Percentiles rank a stretch among this genome's conserved stretches.
phyloP scores from a whole-genome alignment of 257 asterid species.

The Ligustrum vulgare region DNA sequence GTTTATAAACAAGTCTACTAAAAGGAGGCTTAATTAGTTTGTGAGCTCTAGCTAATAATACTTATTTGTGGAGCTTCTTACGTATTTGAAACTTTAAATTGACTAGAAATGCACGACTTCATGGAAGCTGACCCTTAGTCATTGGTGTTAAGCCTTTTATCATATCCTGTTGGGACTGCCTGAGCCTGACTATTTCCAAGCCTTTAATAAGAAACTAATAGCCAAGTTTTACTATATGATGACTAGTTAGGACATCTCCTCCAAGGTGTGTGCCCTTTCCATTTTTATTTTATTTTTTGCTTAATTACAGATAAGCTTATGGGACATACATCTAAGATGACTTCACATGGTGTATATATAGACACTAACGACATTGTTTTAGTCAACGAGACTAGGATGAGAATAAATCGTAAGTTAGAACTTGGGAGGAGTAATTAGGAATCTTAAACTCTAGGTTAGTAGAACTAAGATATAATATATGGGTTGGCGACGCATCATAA shows the following conservation, averaged over 20 bases:
- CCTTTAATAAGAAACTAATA: too few species aligned
- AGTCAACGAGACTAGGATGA: background rate
- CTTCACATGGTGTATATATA: background rate
- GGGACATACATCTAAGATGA: too few species aligned
- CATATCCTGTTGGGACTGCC: background rate
- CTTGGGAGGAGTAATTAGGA: background rate
- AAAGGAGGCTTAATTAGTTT: too few species aligned
- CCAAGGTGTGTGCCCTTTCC: too few species aligned
- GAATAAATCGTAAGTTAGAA: background rate
- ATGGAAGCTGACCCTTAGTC: background rate
- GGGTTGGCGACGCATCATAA: background rate
- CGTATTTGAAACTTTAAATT: too few species aligned
- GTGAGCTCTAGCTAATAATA: background rate
- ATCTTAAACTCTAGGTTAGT: background rate
- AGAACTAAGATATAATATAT: background rate
- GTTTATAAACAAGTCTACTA: too few species aligned
- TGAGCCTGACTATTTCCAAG: too few species aligned
- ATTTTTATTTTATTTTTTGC: too few species aligned
- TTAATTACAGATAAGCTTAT: background rate
- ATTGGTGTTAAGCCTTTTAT: background rate
- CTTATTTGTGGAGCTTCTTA: background rate
- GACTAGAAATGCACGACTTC: background rate
- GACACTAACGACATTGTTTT: background rate
- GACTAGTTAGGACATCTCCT: too few species aligned
- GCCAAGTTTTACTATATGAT: too few species aligned